Conservation (phyloP, 139 green algal genomes). For the Volvox reticuliferus region DNA sequence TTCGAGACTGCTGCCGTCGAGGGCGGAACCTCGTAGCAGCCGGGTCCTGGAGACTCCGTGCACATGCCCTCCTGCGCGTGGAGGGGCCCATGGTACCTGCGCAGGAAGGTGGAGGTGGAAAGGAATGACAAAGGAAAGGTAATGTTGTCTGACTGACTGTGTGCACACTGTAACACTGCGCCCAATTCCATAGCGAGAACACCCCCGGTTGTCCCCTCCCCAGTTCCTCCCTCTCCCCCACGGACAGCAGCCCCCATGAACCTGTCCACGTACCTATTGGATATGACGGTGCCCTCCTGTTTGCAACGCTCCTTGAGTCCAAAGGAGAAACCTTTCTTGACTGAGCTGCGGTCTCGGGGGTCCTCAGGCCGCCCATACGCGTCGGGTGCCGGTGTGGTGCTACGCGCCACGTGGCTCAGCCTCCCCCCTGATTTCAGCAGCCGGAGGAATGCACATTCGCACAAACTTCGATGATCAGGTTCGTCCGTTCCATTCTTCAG, state of each 20-base stretch:
- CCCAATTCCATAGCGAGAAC: too few relatives aligned
- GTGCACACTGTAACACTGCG: too few relatives aligned
- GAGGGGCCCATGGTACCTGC: constrained; percentile 43
- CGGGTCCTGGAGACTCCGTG: constrained; percentile 34
- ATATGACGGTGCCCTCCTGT: background rate
- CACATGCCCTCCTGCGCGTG: constrained; percentile 36
- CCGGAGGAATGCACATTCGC: too few relatives aligned
- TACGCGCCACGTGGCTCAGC: constrained; percentile 15
- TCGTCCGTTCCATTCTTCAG: too few relatives aligned
- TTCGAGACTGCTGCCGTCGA: background rate
- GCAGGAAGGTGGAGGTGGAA: background rate
- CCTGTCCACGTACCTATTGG: background rate
- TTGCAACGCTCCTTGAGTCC: constrained; percentile 17
- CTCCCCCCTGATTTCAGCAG: background rate
- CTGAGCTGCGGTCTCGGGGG: background rate
- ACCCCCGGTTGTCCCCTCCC: background rate
- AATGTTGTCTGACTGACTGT: background rate
- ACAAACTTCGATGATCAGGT: too few relatives aligned
- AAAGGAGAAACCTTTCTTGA: constrained; percentile 40
- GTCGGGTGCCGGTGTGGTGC: constrained; percentile 29
- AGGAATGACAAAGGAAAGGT: background rate
- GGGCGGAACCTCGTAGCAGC: constrained; percentile 21
- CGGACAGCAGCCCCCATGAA: background rate
- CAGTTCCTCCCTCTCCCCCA: background rate
- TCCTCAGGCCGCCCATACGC: constrained; percentile 29